Base-by-base conservation (phyloP, 2,329 filamentous ascomycete species). In the Fusarium torulosum region DNA sequence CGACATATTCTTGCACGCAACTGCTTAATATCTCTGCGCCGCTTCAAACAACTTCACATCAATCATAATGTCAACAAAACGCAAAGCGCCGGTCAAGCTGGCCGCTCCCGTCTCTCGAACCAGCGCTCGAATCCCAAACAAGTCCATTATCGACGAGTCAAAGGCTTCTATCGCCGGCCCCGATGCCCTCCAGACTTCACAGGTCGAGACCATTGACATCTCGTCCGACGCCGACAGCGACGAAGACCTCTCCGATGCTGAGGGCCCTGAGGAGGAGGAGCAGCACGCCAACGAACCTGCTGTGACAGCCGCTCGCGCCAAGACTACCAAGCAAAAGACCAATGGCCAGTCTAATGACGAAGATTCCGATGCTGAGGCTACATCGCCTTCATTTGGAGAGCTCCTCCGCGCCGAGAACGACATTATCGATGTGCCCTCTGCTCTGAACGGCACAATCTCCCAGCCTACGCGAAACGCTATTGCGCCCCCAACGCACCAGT, bases 311-410 rank as follows among this genome's bases (percentile, higher is more conserved):
- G n/a, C 61, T 7, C 65, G 54, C 45, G 46, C 68, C 69, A 73
- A 73, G 59, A 27, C 51, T n/a, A 19, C 63, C 4, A 67, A 63
- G 33, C 40, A 65, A 35, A 59, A 63, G 38, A 40, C 65, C 64
- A 78, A 78, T 59, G 75, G 73, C 53, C 67, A 73, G 38, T 69
- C 59, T 19, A 40, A 63, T n/a, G 71, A 72, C 11, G 70, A 75
- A 6, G 77, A 75, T 31, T 82, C 82, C 33, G 84, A 86, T 59
- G 81, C 80, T 43, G 83, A 87, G 55, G 80, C 79, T 7, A 79
- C 81, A 19, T 82, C 80, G 29, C 91, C 93, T 4, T 92, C 93
- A 1, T 97, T 98, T 77, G 95, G 94, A 72, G 95, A 98, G 76
- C 87, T 96, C 44, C 84, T 97, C 41, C 90, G 89, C 70, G 88